Conservation (phyloP, 2,329 filamentous ascomycete genomes). For the Hawksworthiomyces lignivorus region DNA sequence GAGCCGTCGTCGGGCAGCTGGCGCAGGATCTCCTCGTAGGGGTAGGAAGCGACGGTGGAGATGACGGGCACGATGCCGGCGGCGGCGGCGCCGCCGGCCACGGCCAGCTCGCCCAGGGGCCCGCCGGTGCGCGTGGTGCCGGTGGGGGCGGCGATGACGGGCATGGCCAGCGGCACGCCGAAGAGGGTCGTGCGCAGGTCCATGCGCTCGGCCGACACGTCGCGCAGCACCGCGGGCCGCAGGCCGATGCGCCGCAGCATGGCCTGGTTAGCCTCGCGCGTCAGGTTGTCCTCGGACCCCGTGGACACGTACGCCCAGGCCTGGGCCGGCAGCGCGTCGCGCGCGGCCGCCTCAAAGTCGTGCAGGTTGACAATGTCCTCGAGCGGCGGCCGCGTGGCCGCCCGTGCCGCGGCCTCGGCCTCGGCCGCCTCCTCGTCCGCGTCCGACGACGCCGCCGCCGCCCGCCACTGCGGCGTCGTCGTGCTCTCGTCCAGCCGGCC, state of each 20-base stretch:
- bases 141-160: constrained; percentile 42
- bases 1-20: constrained; percentile 19
- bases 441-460: constrained; percentile 12
- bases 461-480: constrained; percentile 19
- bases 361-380: constrained; percentile 23
- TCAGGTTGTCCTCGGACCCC: constrained; percentile 45
- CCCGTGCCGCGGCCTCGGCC: not conserved
- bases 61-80: constrained; percentile 40
- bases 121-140: constrained; percentile 43
- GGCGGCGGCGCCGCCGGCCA: constrained; percentile 38
- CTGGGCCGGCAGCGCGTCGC: constrained; percentile 35
- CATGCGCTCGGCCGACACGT: constrained; percentile 33
- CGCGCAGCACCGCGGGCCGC: constrained; percentile 41
- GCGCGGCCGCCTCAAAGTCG: constrained; percentile 42
- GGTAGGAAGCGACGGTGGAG: constrained; percentile 17
- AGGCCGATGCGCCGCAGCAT: constrained; percentile 42
- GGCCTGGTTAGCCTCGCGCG: constrained; percentile 39
- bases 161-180: constrained; percentile 29
- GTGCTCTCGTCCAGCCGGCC: constrained; percentile 37
- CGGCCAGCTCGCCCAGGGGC: constrained; percentile 42
- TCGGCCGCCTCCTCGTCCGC: constrained; percentile 20
- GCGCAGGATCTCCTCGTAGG: constrained; percentile 14
- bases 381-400: constrained; percentile 14
- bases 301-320: constrained; percentile 50
- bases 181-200: constrained; percentile 33